Conservation (phyloP, 2,329 filamentous ascomycete genomes). For the Furcasterigmium furcatum region DNA sequence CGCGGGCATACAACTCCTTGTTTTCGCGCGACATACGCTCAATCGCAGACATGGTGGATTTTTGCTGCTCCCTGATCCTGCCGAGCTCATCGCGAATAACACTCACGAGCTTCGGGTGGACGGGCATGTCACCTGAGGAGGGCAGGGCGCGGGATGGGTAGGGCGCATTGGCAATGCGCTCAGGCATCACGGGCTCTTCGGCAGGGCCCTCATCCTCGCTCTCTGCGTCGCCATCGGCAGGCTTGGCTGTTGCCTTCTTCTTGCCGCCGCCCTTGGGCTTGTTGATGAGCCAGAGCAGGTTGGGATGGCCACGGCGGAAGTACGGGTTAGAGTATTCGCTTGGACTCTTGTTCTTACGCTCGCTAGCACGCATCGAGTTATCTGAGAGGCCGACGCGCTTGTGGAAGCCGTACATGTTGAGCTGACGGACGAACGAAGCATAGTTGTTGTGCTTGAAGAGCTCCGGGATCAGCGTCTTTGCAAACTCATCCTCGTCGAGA, state of each 20-base stretch:
- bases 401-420: constrained; percentile 98
- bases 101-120: constrained; percentile 70
- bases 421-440: constrained; percentile 89
- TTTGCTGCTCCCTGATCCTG: constrained; percentile 81
- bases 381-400: constrained; percentile 92
- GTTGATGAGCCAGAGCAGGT: constrained; percentile 92
- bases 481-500: constrained; percentile 96
- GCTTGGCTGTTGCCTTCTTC: constrained; percentile 56
- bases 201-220: constrained; percentile 50
- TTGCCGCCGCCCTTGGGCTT: constrained; percentile 76
- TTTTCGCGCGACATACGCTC: constrained; percentile 80
- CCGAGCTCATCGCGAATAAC: constrained; percentile 77
- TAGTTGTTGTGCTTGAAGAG: constrained; percentile 99
- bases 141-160: constrained; percentile 30
- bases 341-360: constrained; percentile 94
- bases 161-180: constrained; percentile 14
- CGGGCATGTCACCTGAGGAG: constrained; percentile 40
- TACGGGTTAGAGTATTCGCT: constrained; percentile 98
- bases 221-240: constrained; percentile 68
- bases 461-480: constrained; percentile 92
- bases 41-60: constrained; percentile 80
- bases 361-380: constrained; percentile 96
- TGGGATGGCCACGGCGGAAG: constrained; percentile 89
- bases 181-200: constrained; percentile 30
- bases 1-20: constrained; percentile 82